A percentile compares a stretch with the other conserved stretches of the same genome.
Conservation (phyloP, 306 rosid species). For the Dalbergia cultrata region DNA sequence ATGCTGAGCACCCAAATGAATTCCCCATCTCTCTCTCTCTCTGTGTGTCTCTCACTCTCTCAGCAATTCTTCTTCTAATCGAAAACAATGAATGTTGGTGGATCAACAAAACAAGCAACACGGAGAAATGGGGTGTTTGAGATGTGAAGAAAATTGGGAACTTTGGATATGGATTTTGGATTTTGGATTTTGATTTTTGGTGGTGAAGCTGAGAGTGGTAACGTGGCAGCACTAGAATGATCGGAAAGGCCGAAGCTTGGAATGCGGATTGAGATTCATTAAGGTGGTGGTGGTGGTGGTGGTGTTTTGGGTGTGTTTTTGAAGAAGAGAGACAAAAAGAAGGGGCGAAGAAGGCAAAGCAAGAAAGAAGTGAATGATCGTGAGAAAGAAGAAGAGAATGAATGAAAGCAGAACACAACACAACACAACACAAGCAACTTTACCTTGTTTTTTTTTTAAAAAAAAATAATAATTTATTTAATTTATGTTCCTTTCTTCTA, state of each 20-base stretch:
- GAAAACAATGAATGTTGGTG: constrained; percentile 16
- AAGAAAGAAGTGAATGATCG: not conserved
- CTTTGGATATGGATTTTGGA: constrained; percentile 14
- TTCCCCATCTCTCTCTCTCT: constrained; percentile 77
- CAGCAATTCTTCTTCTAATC: constrained; percentile 30
- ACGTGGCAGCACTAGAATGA: constrained; percentile 44
- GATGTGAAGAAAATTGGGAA: constrained; percentile 24
- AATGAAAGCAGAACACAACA: not conserved
- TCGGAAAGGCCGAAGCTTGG: not conserved
- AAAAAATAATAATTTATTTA: too few species aligned
- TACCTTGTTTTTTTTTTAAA: not conserved
- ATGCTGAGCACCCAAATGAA: constrained; percentile 97
- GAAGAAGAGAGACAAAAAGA: not conserved
- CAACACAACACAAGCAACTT: not conserved
- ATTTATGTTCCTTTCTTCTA: constrained; percentile 12
- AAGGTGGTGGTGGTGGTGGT: constrained; percentile 12
- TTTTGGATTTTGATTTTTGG: constrained; percentile 28
- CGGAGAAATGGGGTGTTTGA: constrained; percentile 35
- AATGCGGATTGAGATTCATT: constrained; percentile 13
- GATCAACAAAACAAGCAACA: constrained; percentile 34
- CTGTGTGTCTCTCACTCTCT: constrained; percentile 17
- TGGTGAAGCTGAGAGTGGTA: constrained; percentile 44
- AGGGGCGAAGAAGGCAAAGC: not conserved
- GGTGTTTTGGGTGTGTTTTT: not conserved
- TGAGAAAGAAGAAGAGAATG: too few species aligned